phyloP scores from a whole-genome alignment of 2,329 filamentous ascomycete species.

The Aspergillus piperis region DNA sequence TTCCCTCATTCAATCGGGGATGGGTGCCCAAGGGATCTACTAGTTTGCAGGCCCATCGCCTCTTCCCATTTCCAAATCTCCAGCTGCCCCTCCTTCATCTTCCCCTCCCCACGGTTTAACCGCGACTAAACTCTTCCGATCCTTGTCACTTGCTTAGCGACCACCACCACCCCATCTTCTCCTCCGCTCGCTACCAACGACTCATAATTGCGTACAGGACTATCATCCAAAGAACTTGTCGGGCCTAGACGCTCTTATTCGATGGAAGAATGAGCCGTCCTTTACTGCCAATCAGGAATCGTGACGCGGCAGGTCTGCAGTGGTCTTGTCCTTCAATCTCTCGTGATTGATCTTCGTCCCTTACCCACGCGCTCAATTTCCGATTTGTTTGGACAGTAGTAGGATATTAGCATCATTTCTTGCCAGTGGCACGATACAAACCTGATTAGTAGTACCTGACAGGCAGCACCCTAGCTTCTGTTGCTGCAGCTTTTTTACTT shows the following conservation, averaged over 20 bases:
- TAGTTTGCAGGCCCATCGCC: background rate
- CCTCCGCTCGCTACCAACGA: background rate
- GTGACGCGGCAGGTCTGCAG: background rate
- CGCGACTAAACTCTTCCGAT: background rate
- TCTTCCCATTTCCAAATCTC: background rate
- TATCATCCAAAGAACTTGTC: background rate
- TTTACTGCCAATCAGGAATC: background rate
- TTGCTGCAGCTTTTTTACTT: too few relatives aligned
- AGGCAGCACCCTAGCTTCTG: background rate
- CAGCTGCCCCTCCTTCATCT: background rate
- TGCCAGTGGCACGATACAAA: background rate
- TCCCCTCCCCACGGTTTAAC: background rate
- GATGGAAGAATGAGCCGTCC: background rate
- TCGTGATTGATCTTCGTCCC: background rate
- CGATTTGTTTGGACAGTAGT: background rate
- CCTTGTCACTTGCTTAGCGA: background rate
- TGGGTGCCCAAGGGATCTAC: constrained; percentile 4
- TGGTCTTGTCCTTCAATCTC: background rate
- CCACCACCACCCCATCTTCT: background rate
- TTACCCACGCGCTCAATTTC: background rate
- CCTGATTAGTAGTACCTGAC: background rate
- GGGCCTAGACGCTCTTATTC: background rate
- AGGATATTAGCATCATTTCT: background rate
- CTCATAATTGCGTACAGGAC: background rate
- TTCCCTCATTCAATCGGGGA: background rate